A percentile compares a stretch with the other conserved stretches of the same genome.
Evolutionary conservation across 768 basidiomycete genomes (phyloP).

Genomic region (Mrakia gelida): DNA sequence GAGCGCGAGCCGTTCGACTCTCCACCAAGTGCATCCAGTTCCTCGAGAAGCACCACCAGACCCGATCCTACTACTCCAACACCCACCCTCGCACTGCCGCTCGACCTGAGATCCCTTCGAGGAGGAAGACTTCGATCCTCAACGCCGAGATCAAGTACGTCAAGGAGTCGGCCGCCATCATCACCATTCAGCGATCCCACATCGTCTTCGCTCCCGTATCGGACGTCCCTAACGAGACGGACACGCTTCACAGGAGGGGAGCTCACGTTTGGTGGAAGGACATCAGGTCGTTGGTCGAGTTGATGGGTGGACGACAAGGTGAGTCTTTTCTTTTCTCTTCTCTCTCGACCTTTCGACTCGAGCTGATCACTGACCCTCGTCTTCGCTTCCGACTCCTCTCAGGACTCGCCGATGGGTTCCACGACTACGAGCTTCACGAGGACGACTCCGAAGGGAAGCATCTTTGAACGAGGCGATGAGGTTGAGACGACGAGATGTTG

Average conservation of each 20-base stretch:
- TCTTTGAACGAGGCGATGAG: not conserved
- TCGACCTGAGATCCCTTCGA: slow-evolving; percentile 48
- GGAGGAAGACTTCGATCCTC: slow-evolving; percentile 21
- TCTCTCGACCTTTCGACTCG: not conserved
- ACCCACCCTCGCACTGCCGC: slow-evolving; percentile 26
- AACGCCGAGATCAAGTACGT: slow-evolving; percentile 30
- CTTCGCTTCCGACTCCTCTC: too few relatives aligned
- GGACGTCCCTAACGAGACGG: slow-evolving; percentile 79
- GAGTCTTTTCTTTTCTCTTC: not conserved
- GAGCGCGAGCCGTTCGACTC: slow-evolving; percentile 81
- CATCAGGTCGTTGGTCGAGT: slow-evolving; percentile 66
- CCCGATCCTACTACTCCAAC: not conserved
- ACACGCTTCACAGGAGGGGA: slow-evolving; percentile 84
- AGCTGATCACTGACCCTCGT: too few relatives aligned
- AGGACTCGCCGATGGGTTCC: slow-evolving; percentile 32
- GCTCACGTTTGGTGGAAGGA: slow-evolving; percentile 72
- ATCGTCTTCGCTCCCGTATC: slow-evolving; percentile 77
- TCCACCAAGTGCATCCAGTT: slow-evolving; percentile 91
- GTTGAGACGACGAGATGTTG: not conserved
- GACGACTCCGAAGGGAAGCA: not conserved
- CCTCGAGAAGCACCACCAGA: slow-evolving; percentile 63
- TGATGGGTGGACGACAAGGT: slow-evolving; percentile 51
- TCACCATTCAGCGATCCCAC: slow-evolving; percentile 79
- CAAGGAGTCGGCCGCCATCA: slow-evolving; percentile 74
- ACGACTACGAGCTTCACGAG: slow-evolving; percentile 23